Percentiles rank a stretch among this genome's conserved stretches.
Conservation (phyloP, 1,139 yeast species). For the Kurtzmaniella quercitrusa region DNA sequence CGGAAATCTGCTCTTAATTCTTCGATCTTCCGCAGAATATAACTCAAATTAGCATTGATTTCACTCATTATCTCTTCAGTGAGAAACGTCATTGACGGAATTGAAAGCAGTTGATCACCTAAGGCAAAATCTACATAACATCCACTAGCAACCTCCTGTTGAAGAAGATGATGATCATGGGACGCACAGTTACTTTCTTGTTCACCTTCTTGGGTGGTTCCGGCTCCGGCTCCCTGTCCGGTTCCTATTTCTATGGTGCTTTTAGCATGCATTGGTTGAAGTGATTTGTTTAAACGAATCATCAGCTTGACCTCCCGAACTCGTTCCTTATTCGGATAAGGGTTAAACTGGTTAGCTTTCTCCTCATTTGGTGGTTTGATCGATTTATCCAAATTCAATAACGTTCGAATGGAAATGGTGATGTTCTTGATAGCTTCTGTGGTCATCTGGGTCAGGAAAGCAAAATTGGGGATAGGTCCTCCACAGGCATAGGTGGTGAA, state of each 20-base stretch:
- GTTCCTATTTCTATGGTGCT: constrained; percentile 26
- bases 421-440: constrained; percentile 35
- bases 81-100: constrained; percentile 50
- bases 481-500: constrained; percentile 8
- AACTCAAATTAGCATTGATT: constrained; percentile 30
- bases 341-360: constrained; percentile 8
- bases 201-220: constrained; percentile 6
- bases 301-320: constrained; percentile 1
- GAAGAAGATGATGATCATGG: background rate
- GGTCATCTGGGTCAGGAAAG: constrained; percentile 11
- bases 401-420: constrained; percentile 25
- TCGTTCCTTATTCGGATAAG: constrained; percentile 5
- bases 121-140: constrained; percentile 52
- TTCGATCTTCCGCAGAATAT: constrained; percentile 30
- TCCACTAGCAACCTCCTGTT: constrained; percentile 24
- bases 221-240: too few relatives aligned
- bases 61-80: constrained; percentile 43
- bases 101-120: constrained; percentile 26
- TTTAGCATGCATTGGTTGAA: constrained; percentile 33
- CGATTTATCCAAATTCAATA: constrained; percentile 22
- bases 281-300: constrained; percentile 22
- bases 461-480: constrained; percentile 7
- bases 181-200: background rate
- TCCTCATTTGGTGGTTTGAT: constrained; percentile 2
- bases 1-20: constrained; percentile 32